A percentile compares a stretch with the other conserved stretches of the same genome.
These are phyloP conservation scores for Colletotrichum liaoningense DNA, from an alignment of 2,329 filamentous ascomycete genomes.

Conservation along the genomic window DNA sequence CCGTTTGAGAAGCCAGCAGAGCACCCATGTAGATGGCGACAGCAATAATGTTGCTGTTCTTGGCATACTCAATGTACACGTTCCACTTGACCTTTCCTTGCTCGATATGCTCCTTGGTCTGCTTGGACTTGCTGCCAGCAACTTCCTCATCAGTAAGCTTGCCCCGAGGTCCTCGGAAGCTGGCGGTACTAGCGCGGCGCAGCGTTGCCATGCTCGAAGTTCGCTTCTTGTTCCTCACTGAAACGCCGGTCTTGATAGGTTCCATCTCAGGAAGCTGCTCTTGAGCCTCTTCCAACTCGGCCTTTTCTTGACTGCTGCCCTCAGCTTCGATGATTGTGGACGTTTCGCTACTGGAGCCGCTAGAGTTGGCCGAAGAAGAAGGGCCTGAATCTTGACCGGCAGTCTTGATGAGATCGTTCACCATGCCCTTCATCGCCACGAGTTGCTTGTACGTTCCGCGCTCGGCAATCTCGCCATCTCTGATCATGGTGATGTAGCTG, in stretches of 20 bases:
- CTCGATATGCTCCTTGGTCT: slow-evolving; percentile 88
- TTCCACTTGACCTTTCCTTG: slow-evolving; percentile 99
- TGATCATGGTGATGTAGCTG: slow-evolving; percentile 87
- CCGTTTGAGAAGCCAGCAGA: slow-evolving; percentile 83
- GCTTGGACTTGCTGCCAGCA: slow-evolving; percentile 79
- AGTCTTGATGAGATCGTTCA: slow-evolving; percentile 85
- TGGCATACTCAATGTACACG: slow-evolving; percentile 94
- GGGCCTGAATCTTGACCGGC: slow-evolving; percentile 62
- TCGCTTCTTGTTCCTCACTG: slow-evolving; percentile 64
- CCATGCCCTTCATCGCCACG: slow-evolving; percentile 92
- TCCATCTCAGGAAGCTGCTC: slow-evolving; percentile 81
- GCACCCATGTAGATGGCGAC: slow-evolving; percentile 83
- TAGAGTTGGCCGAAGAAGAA: slow-evolving; percentile 57
- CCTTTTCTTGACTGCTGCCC: slow-evolving; percentile 64
- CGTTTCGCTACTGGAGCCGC: slow-evolving; percentile 64
- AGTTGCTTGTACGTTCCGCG: slow-evolving; percentile 91
- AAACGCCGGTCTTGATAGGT: slow-evolving; percentile 72
- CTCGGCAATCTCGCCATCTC: slow-evolving; percentile 86
- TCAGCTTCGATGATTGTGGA: slow-evolving; percentile 68
- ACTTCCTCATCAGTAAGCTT: slow-evolving; percentile 89
- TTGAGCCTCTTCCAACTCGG: slow-evolving; percentile 81
- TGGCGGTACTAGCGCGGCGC: slow-evolving; percentile 90
- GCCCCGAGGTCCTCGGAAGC: slow-evolving; percentile 86
- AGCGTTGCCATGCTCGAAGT: slow-evolving; percentile 82
- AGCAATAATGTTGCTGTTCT: slow-evolving; percentile 88